Evolutionary conservation across 805 yeast genomes (phyloP), one percentile per base, ranked within the genome.

Genomic region (Yamadazyma paraphyllophila): DNA sequence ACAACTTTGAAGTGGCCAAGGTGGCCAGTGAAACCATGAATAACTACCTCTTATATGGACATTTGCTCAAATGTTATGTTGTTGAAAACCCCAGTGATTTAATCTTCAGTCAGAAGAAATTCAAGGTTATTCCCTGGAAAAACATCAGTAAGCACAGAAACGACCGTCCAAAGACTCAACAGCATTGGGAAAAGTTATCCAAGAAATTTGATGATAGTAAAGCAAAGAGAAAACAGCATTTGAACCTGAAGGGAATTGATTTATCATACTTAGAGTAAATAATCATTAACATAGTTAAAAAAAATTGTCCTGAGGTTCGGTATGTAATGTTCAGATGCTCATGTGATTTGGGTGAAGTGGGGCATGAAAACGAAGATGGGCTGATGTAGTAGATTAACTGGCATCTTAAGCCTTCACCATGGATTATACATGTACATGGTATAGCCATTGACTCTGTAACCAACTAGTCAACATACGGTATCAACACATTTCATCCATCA

Each of bases 11-110:
- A 39, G 95, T 86, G 45, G 97, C 98, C 37, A 77, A 81, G 55
- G 75, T 90, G 50, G 99, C 97, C 2, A 87, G 86, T 50, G 98
- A 94, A 54, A 83, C 97, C 38, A 94, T 94, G 99, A 84, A 94
- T 67, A 94, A 94, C 68, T 94, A 94, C 59, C 76, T 94, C 51
- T 62, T 94, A 37, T 83, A 88, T 69, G 95, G 95, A 6, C 97
- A 92, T 65, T 78, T 91, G 50, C 71, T 94, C 56, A 84, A 87
- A 66, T 74, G 74, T 50, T 66, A 73, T 17, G 60, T 78, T 13
- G 58, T 79, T 39, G 91, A 86, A 48, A 79, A 78, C 47, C 63
- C 77, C 39, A 74, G 79, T 9, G 75, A 79, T 52, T 67, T 86
- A 52, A 86, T 83, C 66, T 69, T 65, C 43, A 83, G 85, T 33